phyloP scores from a whole-genome alignment of 371 early-diverging fungal species.

The Mortierella sp. region DNA sequence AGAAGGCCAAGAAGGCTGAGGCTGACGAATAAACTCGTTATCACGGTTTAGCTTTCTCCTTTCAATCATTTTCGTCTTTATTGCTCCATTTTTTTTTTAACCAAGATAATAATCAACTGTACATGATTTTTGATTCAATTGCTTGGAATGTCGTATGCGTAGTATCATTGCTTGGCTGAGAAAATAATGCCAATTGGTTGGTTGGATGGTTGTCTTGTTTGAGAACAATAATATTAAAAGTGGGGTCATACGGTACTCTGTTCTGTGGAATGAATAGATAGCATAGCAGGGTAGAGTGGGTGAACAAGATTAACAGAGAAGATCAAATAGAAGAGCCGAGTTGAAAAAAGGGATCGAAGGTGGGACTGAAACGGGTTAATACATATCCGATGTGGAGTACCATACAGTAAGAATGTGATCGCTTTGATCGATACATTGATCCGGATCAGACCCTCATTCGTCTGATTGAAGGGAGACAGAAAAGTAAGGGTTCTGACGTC shows the following conservation, averaged over 20 bases:
- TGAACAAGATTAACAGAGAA: not conserved
- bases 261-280: too few species aligned
- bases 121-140: not conserved
- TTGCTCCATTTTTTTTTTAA: slow-evolving; percentile 1
- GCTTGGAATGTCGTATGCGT: too few species aligned
- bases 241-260: not conserved
- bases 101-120: not conserved
- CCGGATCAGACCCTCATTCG: too few species aligned
- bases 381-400: slow-evolving; percentile 6
- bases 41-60: slow-evolving; percentile 1
- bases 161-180: not conserved
- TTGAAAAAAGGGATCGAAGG: not conserved
- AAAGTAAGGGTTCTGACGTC: too few species aligned
- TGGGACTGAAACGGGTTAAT: slow-evolving; percentile 10
- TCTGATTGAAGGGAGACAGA: too few species aligned
- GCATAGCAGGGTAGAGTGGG: too few species aligned
- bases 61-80: not conserved
- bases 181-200: not conserved
- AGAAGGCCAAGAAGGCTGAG: slow-evolving; percentile 57
- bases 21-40: slow-evolving; percentile 34
- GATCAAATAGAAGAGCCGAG: too few species aligned
- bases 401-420: not conserved
- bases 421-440: too few species aligned
- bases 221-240: not conserved
- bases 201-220: not conserved